Base-by-base conservation (phyloP, 2,329 filamentous ascomycete genomes). In the Aspergillus pseudoglaucus region DNA sequence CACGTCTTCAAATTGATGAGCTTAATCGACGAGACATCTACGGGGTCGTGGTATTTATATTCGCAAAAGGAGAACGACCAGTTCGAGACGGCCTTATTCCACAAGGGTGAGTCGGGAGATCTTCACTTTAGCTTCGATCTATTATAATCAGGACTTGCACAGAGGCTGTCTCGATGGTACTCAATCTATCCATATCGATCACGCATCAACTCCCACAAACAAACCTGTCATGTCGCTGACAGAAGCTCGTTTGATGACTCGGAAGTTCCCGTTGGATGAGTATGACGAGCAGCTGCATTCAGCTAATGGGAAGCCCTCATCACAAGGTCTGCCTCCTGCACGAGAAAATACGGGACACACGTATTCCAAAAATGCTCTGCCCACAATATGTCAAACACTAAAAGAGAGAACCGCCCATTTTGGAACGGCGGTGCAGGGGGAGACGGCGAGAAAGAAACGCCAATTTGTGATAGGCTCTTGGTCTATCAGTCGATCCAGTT, bases 281-380 rank as follows among this genome's bases (percentile, higher is more conserved):
- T 41, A 59, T 58, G 56, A 56, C 56, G 50, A 55, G 56, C 55
- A 53, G 54, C n/a, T 54, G 45, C 50, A 45, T 48, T 41, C 43
- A 46, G 20, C 46, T 44, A 52, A 53, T 50, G 37, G 46, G 47
- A 45, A 12, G 39, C 22, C 6, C 20, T 32, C 32, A 23, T 42
- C 17, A 33, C 35, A 27, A 44, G 40, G 48, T 47, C 47, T 47
- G 47, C 42, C 47, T 18, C 38, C 47, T 39, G 42, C 46, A 38
- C 42, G 49, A 46, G 48, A 50, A 39, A 12, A 39, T 18, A 20
- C 37, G 37, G 37, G 10, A 17, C 38, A 51, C 53, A 53, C 53
- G 43, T 52, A 44, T 52, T 47, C 42, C 37, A 12, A 39, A 22
- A 20, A 25, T 30, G 25, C 27, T 44, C 42, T 51, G 15, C 15